Evolutionary conservation across 2,329 filamentous ascomycete genomes (phyloP).

Genomic region (Alternaria arborescens): DNA sequence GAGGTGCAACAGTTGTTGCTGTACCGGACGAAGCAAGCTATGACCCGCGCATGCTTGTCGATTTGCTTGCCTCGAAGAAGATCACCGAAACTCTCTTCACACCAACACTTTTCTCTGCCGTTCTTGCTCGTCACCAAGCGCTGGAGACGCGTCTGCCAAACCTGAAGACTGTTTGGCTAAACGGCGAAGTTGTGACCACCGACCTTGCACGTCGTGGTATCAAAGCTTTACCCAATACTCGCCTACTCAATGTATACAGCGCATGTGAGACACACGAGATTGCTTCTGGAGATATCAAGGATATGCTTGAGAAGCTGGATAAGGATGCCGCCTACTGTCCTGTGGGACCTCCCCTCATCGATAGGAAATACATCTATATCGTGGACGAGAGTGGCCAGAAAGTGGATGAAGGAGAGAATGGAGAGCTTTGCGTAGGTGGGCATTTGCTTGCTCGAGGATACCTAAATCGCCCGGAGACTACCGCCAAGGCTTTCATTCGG

Average conservation of each 20-base stretch:
- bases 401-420: conserved; percentile 67
- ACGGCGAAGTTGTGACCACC: conserved; percentile 83
- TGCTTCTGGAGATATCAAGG: conserved; percentile 76
- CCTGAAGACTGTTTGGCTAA: conserved; percentile 77
- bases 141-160: conserved; percentile 70
- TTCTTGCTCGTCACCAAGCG: conserved; percentile 73
- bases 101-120: conserved; percentile 77
- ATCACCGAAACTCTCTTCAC: conserved; percentile 87
- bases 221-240: conserved; percentile 71
- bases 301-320: conserved; percentile 66
- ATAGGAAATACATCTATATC: conserved; percentile 73
- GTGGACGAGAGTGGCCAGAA: conserved; percentile 73
- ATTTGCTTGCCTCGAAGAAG: conserved; percentile 69
- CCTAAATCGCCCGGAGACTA: conserved; percentile 80
- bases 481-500: conserved; percentile 73
- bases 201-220: conserved; percentile 75
- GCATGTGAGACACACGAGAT: conserved; percentile 85
- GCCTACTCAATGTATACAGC: conserved; percentile 81
- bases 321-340: conserved; percentile 74
- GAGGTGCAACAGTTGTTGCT: conserved; percentile 78
- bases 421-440: conserved; percentile 81
- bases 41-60: conserved; percentile 76
- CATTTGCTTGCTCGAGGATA: conserved; percentile 77
- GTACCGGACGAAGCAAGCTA: conserved; percentile 81
- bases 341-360: conserved; percentile 74